Percentiles rank a stretch among this genome's conserved stretches.
Conservation (phyloP, 2,329 filamentous ascomycete genomes). For the Lachnellula occidentalis region DNA sequence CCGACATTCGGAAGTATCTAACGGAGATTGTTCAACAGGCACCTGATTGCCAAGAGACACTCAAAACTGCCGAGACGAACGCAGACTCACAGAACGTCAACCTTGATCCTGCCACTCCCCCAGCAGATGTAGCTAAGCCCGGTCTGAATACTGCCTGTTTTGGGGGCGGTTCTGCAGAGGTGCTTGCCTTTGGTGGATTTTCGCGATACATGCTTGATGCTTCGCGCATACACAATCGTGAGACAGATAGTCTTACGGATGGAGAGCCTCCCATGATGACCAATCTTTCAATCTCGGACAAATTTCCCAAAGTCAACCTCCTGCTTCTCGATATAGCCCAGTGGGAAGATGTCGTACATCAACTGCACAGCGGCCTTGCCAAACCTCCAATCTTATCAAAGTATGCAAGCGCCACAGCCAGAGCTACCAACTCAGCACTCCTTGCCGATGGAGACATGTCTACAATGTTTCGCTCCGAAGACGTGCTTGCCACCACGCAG, state of each 20-base stretch:
- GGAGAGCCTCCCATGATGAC: slow-evolving; percentile 1
- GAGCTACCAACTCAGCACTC: slow-evolving; percentile 41
- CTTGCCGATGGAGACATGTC: slow-evolving; percentile 36
- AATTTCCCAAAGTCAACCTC: slow-evolving; percentile 35
- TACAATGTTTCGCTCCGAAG: slow-evolving; percentile 40
- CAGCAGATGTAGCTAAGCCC: background rate
- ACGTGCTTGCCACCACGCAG: slow-evolving; percentile 42
- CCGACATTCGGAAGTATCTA: slow-evolving; percentile 27
- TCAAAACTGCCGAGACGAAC: background rate
- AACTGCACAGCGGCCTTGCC: slow-evolving; percentile 53
- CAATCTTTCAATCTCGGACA: slow-evolving; percentile 10
- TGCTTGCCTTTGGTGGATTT: slow-evolving; percentile 56
- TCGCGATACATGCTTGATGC: slow-evolving; percentile 34
- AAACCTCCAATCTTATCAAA: slow-evolving; percentile 45
- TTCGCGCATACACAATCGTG: slow-evolving; percentile 4
- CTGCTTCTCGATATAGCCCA: slow-evolving; percentile 76
- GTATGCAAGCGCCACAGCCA: slow-evolving; percentile 45
- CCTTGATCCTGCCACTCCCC: background rate
- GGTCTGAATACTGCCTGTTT: slow-evolving; percentile 21
- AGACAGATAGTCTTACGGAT: slow-evolving; percentile 1
- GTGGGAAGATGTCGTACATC: slow-evolving; percentile 60
- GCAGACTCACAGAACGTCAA: background rate
- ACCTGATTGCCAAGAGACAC: background rate
- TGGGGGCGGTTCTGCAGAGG: slow-evolving; percentile 52
- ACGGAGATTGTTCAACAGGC: slow-evolving; percentile 1